Evolutionary conservation across 2,329 filamentous ascomycete genomes (phyloP), one percentile per base, ranked within the genome.

Genomic region (Colletotrichum melonis): DNA sequence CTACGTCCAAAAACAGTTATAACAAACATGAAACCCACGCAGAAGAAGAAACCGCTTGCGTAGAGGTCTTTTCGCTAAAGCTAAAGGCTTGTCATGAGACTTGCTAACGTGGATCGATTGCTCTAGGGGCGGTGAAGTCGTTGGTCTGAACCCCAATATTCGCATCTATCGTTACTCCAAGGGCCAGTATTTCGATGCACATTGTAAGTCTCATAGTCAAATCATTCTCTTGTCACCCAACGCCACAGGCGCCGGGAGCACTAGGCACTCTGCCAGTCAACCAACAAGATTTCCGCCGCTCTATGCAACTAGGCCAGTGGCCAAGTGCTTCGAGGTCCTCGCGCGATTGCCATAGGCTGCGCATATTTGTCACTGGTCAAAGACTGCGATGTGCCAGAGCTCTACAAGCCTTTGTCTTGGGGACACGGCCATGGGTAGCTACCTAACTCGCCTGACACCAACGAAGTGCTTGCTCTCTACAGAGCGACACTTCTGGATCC

Each of bases 171-270:
- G 95, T 26, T 98, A 98, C 82, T 90, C 88, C 1, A 90, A 92
- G 76, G 94, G 94, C 0, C 95, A 98, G 80, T 98, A 95, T 81
- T 98, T 98, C 81, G 95, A 95, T 79, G 92, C 94, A 78, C 96
- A 98, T 81, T 98, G 94, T 96, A 89, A 78, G 92, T 75, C 67
- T 63, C 55, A 57, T 19, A 49, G 46, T 56, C 55, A 64, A 38
- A 14, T 62, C 67, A 24, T 70, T 65, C 49, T 70, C 67, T 62
- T 73, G 71, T 70, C 71, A 71, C 65, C 38, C 28, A 65, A 66
- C 67, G 67, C 60, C 71, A 70, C 67, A 62, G 30, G 22, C 55
- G 46, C 67, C 46, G 35, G 30, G 14, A 67, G 22, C 12, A 55
- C 56, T 54, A n/a, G 42, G 24, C 38, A 22, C 12, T 62, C 56